Evolutionary conservation across 352 stramenopile genomes (phyloP).

Genomic region (Phytophthora tentaculata): DNA sequence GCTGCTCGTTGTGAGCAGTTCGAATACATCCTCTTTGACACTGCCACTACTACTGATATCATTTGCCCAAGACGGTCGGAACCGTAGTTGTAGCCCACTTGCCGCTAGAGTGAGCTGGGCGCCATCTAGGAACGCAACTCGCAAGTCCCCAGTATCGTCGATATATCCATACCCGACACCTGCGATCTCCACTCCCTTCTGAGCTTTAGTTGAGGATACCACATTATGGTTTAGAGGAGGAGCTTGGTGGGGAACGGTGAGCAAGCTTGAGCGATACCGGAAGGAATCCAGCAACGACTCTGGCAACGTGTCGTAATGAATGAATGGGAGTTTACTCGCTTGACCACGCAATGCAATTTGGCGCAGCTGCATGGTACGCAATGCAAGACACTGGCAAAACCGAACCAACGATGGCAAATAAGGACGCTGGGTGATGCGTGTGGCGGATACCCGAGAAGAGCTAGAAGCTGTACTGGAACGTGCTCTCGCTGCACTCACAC

Average conservation of each 20-base stretch:
- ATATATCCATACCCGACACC: constrained; percentile 56
- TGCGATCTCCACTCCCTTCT: constrained; percentile 35
- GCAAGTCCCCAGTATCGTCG: constrained; percentile 42
- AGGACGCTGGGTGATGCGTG: constrained; percentile 14
- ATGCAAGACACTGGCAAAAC: constrained; percentile 59
- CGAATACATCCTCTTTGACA: constrained; percentile 43
- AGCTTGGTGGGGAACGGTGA: constrained; percentile 4
- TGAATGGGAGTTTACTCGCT: constrained; percentile 45
- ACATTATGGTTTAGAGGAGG: not conserved
- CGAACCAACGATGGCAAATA: constrained; percentile 39
- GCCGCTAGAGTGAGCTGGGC: constrained; percentile 49
- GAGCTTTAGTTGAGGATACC: not conserved
- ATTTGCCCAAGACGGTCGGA: constrained; percentile 33
- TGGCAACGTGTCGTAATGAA: constrained; percentile 63
- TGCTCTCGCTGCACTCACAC: constrained; percentile 10
- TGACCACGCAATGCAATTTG: constrained; percentile 44
- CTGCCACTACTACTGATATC: not conserved
- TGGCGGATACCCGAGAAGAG: constrained; percentile 4
- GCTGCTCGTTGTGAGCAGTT: constrained; percentile 39
- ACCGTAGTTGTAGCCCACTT: constrained; percentile 52
- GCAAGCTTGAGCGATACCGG: constrained; percentile 26
- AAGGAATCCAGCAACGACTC: constrained; percentile 51
- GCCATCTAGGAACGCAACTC: constrained; percentile 55
- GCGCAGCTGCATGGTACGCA: constrained; percentile 61
- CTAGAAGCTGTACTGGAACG: not conserved